Conservation (phyloP, 208 protist species). For the Leishmania arabica region DNA sequence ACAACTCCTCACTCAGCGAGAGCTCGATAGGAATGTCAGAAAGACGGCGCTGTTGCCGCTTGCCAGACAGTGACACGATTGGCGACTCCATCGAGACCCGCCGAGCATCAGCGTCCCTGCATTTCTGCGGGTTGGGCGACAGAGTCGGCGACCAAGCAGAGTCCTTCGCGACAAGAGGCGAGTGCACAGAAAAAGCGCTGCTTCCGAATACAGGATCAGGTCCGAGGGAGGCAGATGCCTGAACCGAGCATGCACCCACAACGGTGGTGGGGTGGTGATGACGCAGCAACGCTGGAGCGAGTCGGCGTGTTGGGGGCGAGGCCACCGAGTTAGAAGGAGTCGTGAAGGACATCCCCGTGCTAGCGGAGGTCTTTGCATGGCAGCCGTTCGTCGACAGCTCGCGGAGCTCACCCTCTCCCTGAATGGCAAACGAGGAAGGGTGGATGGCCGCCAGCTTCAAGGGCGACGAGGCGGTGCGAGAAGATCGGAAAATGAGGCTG, state of each 20-base stretch:
- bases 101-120: neutral
- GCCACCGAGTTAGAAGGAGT: too few relatives aligned
- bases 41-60: constrained; percentile 21
- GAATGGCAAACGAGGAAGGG: neutral
- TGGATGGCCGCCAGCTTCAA: constrained; percentile 20
- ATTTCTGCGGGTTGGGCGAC: neutral
- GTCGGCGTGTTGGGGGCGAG: neutral
- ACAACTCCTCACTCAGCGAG: constrained; percentile 16
- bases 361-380: neutral
- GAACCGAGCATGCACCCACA: neutral
- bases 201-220: neutral
- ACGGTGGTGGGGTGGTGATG: neutral
- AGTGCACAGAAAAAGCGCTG: neutral
- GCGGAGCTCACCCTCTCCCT: neutral
- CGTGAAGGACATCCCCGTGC: neutral
- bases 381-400: neutral
- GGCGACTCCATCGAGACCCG: neutral
- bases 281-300: constrained; percentile 7
- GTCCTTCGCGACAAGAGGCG: neutral
- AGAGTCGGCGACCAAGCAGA: neutral
- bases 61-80: neutral
- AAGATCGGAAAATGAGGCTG: constrained; percentile 31
- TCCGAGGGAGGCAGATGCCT: neutral
- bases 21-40: constrained; percentile 16
- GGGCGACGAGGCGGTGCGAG: constrained; percentile 17